Conservation (phyloP, 106 monocot species). For the Iris macrosiphon region DNA sequence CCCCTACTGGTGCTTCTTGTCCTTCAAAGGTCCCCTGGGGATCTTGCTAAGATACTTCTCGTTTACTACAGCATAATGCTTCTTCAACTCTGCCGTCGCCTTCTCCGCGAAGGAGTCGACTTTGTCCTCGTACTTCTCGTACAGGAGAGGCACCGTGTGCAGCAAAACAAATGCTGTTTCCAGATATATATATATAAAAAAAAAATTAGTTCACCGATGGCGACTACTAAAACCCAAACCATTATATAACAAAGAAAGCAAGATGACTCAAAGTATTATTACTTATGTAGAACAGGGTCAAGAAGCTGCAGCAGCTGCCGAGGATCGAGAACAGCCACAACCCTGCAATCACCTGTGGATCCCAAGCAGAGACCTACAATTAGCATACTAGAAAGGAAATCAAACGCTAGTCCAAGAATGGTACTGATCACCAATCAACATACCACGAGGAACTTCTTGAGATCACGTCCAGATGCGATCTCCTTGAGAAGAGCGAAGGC, state of each 20-base stretch:
- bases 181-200: not conserved
- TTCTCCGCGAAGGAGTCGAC: constrained; percentile 12
- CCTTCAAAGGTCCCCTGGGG: constrained; percentile 5
- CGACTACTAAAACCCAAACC: not conserved
- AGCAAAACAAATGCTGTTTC: constrained; percentile 18
- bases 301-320: constrained; percentile 5
- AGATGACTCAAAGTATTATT: no score
- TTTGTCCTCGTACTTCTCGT: constrained; percentile 19
- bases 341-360: constrained; percentile 7
- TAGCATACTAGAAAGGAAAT: not conserved
- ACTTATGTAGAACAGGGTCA: constrained; percentile 1
- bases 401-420: not conserved
- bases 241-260: no score
- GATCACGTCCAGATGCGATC: constrained; percentile 32
- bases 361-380: not conserved
- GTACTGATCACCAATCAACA: constrained; percentile 4
- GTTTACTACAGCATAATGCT: constrained; percentile 9
- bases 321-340: constrained; percentile 9
- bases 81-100: constrained; percentile 14
- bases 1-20: constrained; percentile 2
- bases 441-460: constrained; percentile 50
- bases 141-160: constrained; percentile 15
- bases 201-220: not conserved
- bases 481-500: constrained; percentile 18
- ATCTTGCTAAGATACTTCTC: constrained; percentile 10